Percentiles rank a stretch among this genome's conserved stretches.
These are phyloP conservation scores for Penicillium manginii DNA, from an alignment of 495 filamentous ascomycete genomes.

Conservation along the genomic window DNA sequence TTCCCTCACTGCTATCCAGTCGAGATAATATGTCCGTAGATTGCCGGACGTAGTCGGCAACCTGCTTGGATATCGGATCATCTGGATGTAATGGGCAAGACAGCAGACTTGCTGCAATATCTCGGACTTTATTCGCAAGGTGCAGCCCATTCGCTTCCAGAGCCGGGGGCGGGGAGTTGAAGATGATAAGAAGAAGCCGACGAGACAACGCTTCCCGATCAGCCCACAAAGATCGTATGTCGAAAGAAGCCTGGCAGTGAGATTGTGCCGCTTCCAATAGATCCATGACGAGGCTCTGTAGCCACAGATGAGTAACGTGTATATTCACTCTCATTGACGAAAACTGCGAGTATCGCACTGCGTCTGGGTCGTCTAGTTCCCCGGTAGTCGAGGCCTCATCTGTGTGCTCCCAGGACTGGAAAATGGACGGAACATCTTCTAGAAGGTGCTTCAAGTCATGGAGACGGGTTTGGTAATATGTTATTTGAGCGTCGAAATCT, in stretches of 20 bases:
- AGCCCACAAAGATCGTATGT: constrained; percentile 12
- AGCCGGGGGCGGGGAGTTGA: constrained; percentile 13
- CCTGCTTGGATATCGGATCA: constrained; percentile 22
- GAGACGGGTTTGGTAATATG: constrained; percentile 15
- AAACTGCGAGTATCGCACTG: constrained; percentile 3
- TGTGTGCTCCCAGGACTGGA: neutral
- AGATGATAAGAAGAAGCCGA: constrained; percentile 22
- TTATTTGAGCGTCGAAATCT: constrained; percentile 13
- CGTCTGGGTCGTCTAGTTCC: neutral
- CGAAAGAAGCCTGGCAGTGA: constrained; percentile 1
- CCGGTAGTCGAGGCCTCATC: neutral
- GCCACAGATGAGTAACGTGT: constrained; percentile 31
- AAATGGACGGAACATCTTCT: neutral
- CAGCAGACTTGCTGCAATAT: constrained; percentile 26
- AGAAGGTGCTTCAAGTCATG: constrained; percentile 9
- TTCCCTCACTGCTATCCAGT: constrained; percentile 25
- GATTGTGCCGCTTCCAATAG: constrained; percentile 22
- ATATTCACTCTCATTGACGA: constrained; percentile 27
- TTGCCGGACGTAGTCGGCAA: constrained; percentile 21
- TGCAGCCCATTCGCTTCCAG: constrained; percentile 29
- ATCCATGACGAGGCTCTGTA: constrained; percentile 29
- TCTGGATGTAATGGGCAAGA: constrained; percentile 25
- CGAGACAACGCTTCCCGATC: constrained; percentile 20
- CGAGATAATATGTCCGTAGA: constrained; percentile 24
- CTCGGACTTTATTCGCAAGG: constrained; percentile 27